Evolutionary conservation across 495 filamentous ascomycete genomes (phyloP).

Genomic region (Podospora pseudoanserina): DNA sequence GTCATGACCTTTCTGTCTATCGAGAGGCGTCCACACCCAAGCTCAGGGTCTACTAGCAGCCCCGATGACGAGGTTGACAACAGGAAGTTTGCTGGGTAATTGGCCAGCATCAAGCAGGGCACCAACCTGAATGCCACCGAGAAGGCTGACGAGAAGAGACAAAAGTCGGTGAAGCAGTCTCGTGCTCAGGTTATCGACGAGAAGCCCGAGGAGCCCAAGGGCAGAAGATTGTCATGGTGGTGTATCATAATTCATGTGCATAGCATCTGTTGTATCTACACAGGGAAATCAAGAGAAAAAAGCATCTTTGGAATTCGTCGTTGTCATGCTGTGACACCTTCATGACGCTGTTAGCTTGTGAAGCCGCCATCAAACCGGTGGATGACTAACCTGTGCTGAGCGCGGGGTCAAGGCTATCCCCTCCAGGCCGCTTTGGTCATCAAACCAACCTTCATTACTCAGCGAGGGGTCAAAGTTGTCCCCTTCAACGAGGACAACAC

Average conservation of each 20-base stretch:
- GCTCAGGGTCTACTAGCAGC: conserved; percentile 8
- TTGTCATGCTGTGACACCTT: too few species aligned
- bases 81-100: conserved; percentile 68
- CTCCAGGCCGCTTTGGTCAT: not conserved
- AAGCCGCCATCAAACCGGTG: too few species aligned
- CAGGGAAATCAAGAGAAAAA: too few species aligned
- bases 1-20: too few species aligned
- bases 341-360: too few species aligned
- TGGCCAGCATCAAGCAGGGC: conserved; percentile 63
- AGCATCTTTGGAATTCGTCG: too few species aligned
- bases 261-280: too few species aligned
- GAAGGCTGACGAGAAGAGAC: conserved; percentile 58
- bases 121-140: conserved; percentile 52
- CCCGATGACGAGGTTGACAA: conserved; percentile 60
- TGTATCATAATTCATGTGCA: too few species aligned
- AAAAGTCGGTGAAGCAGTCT: conserved; percentile 56
- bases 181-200: conserved; percentile 43
- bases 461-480: conserved; percentile 1
- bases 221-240: too few species aligned
- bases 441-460: not conserved
- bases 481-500: not conserved
- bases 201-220: too few species aligned
- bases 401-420: not conserved
- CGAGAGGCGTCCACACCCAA: too few species aligned
- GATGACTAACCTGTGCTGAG: not conserved